Percentiles rank a stretch among this genome's conserved stretches.
Evolutionary conservation across 352 stramenopile species (phyloP).

Genomic region (Phytophthora pluvialis): DNA sequence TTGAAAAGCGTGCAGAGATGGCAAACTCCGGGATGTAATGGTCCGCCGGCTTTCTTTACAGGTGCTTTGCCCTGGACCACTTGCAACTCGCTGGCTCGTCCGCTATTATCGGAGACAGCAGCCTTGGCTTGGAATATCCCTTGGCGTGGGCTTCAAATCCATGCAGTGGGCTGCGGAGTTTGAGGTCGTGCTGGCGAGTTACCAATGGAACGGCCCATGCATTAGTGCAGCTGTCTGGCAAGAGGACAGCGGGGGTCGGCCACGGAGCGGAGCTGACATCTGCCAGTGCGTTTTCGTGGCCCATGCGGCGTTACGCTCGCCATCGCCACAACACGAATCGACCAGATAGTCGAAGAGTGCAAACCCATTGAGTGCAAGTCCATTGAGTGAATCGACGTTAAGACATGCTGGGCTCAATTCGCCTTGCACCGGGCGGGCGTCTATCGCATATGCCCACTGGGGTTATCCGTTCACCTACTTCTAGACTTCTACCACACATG

Average conservation of each 20-base stretch:
- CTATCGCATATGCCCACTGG: too few species aligned
- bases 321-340: too few species aligned
- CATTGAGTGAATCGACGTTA: too few species aligned
- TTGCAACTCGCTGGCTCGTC: slow-evolving; percentile 5
- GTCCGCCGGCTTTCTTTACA: slow-evolving; percentile 20
- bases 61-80: slow-evolving; percentile 3
- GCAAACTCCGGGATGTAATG: slow-evolving; percentile 3
- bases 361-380: too few species aligned
- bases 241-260: background rate
- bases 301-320: background rate
- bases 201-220: slow-evolving; percentile 4
- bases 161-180: background rate
- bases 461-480: too few species aligned
- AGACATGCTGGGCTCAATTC: background rate
- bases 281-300: background rate
- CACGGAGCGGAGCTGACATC: background rate
- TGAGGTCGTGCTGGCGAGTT: slow-evolving; percentile 2
- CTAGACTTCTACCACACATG: too few species aligned
- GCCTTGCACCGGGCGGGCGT: background rate
- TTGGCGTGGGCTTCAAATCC: too few species aligned
- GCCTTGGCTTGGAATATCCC: too few species aligned
- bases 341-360: too few species aligned
- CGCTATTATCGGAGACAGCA: background rate
- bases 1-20: slow-evolving; percentile 5
- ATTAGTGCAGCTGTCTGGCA: background rate